Conservation (phyloP, 139 green algal genomes). For the Eudorina sp. region DNA sequence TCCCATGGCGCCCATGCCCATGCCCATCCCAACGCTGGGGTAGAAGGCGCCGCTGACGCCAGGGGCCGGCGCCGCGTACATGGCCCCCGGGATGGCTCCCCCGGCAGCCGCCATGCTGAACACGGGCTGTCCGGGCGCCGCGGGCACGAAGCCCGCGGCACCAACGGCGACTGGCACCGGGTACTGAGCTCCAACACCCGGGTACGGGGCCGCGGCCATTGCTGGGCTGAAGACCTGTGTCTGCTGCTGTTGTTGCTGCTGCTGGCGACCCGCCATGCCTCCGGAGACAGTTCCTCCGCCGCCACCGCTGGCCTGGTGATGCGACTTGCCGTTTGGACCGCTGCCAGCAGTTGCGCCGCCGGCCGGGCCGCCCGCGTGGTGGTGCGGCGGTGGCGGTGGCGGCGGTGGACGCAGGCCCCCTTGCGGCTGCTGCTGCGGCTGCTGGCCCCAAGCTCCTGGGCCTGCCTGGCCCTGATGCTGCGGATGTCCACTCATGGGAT, state of each 20-base stretch:
- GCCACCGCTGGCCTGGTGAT: background rate
- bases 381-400: conserved; percentile 22
- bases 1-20: conserved; percentile 18
- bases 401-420: conserved; percentile 24
- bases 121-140: conserved; percentile 9
- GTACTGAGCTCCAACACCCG: conserved; percentile 12
- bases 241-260: conserved; percentile 24
- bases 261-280: background rate
- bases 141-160: background rate
- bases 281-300: background rate
- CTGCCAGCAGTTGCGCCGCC: background rate
- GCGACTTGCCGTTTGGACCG: background rate
- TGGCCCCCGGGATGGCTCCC: background rate
- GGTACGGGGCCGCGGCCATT: background rate
- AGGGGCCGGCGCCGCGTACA: conserved; percentile 28
- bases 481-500: background rate
- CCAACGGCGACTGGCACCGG: background rate
- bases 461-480: background rate
- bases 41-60: conserved; percentile 32
- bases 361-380: background rate
- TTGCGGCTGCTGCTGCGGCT: background rate
- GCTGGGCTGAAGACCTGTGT: background rate
- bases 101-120: conserved; percentile 15
- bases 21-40: conserved; percentile 9
- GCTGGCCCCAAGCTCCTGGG: conserved; percentile 15